Percentiles rank a stretch among this genome's conserved stretches.
These are phyloP conservation scores for Ophiostoma sp. DNA, from an alignment of 2,329 filamentous ascomycete genomes.

Conservation along the genomic window DNA sequence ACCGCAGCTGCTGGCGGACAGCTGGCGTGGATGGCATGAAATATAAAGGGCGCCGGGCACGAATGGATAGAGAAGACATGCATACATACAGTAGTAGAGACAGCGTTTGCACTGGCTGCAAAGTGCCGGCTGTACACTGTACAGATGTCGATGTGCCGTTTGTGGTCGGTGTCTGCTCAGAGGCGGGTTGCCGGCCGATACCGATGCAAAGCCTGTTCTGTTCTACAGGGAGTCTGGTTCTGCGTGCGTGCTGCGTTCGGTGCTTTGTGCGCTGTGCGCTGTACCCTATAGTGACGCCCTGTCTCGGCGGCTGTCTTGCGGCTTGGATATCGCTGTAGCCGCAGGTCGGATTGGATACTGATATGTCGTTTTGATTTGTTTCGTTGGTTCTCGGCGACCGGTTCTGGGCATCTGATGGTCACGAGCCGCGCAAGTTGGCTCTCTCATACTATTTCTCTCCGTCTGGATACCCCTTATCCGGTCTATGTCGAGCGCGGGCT, in stretches of 20 bases:
- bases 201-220: not conserved
- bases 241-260: not conserved
- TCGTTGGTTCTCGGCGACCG: not conserved
- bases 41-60: not conserved
- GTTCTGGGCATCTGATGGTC: not conserved
- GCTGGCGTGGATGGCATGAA: not conserved
- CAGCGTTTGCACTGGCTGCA: not conserved
- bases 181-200: not conserved
- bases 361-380: not conserved
- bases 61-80: not conserved
- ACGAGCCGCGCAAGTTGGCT: not conserved
- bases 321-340: conserved; percentile 6
- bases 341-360: not conserved
- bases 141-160: not conserved
- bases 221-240: not conserved
- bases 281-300: not conserved
- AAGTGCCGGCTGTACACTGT: not conserved
- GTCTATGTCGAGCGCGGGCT: not conserved
- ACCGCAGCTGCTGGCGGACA: conserved; percentile 6
- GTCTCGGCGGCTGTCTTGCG: conserved; percentile 12
- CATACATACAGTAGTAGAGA: not conserved
- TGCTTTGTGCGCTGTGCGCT: not conserved
- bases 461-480: not conserved
- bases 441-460: not conserved
- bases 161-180: not conserved